These are phyloP conservation scores for Vigna radiata DNA, from an alignment of 306 rosid species.

Conservation along the genomic window DNA sequence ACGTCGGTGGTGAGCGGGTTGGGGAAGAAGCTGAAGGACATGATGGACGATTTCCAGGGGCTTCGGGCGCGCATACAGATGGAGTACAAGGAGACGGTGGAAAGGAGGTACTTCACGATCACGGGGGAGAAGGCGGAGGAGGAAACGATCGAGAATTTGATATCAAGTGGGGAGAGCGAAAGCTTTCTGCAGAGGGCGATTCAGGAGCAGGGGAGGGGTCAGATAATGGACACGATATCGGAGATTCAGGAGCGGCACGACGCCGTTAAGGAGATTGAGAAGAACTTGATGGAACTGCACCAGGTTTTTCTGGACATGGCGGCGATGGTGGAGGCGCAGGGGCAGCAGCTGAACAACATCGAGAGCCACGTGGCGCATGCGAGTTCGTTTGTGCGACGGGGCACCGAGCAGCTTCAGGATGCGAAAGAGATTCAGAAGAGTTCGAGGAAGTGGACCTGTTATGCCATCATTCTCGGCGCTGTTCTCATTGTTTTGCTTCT, in stretches of 20 bases:
- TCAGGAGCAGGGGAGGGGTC: slow-evolving; percentile 92
- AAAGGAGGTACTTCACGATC: slow-evolving; percentile 80
- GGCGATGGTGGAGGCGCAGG: slow-evolving; percentile 84
- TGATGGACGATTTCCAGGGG: slow-evolving; percentile 83
- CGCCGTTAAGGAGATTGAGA: slow-evolving; percentile 91
- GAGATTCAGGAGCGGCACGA: slow-evolving; percentile 93
- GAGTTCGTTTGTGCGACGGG: slow-evolving; percentile 77
- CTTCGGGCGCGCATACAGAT: slow-evolving; percentile 63
- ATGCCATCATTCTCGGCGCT: slow-evolving; percentile 55
- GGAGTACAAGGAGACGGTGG: slow-evolving; percentile 87
- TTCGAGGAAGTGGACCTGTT: slow-evolving; percentile 79
- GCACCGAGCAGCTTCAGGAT: slow-evolving; percentile 75
- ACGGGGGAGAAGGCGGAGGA: slow-evolving; percentile 84
- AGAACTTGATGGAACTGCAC: slow-evolving; percentile 78
- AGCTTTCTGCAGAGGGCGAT: slow-evolving; percentile 86
- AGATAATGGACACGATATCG: slow-evolving; percentile 88
- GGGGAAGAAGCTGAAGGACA: slow-evolving; percentile 80
- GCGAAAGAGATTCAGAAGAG: slow-evolving; percentile 71
- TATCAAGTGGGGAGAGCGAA: slow-evolving; percentile 87
- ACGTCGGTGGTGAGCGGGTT: slow-evolving; percentile 85
- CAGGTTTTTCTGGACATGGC: slow-evolving; percentile 95
- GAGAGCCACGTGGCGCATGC: slow-evolving; percentile 89
- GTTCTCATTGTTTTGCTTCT: slow-evolving; percentile 56
- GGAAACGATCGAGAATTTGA: slow-evolving; percentile 79
- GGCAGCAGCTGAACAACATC: slow-evolving; percentile 82